Evolutionary conservation across 2,329 filamentous ascomycete species (phyloP).

Genomic region (Ascosphaera apis): DNA sequence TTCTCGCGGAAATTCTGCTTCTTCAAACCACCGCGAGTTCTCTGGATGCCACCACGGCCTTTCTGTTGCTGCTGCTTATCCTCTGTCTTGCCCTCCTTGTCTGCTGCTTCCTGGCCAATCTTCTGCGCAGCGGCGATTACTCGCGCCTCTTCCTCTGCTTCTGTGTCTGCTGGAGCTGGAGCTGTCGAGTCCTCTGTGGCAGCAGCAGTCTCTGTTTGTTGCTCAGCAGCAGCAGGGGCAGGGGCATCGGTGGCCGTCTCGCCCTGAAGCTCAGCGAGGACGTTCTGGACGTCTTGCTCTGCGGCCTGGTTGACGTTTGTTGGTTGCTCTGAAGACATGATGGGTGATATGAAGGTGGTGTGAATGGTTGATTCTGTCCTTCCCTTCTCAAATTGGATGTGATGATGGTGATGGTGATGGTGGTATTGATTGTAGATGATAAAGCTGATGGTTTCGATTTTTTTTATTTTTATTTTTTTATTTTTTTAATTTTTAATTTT

Average conservation of each 20-base stretch:
- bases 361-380: no score
- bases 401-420: no score
- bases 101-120: conserved; percentile 6
- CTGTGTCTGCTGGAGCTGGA: conserved; percentile 15
- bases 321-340: conserved; percentile 11
- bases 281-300: conserved; percentile 23
- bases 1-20: conserved; percentile 24
- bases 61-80: conserved; percentile 5
- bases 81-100: conserved; percentile 5
- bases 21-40: conserved; percentile 8
- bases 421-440: no score
- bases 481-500: no score
- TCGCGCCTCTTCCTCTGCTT: conserved; percentile 14
- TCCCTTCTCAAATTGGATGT: no score
- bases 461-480: no score
- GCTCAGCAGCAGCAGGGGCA: conserved; percentile 3
- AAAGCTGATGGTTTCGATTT: no score
- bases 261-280: conserved; percentile 22
- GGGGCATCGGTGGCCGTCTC: conserved; percentile 6
- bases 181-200: conserved; percentile 7
- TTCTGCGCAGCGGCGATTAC: conserved; percentile 7
- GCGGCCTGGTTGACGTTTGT: conserved; percentile 17
- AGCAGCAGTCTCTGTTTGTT: conserved; percentile 1
- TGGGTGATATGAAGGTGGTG: neutral
- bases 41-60: conserved; percentile 8